A percentile compares a stretch with the other conserved stretches of the same genome.
Conservation (phyloP, 2,329 filamentous ascomycete species). For the Corynespora cassiicola region DNA sequence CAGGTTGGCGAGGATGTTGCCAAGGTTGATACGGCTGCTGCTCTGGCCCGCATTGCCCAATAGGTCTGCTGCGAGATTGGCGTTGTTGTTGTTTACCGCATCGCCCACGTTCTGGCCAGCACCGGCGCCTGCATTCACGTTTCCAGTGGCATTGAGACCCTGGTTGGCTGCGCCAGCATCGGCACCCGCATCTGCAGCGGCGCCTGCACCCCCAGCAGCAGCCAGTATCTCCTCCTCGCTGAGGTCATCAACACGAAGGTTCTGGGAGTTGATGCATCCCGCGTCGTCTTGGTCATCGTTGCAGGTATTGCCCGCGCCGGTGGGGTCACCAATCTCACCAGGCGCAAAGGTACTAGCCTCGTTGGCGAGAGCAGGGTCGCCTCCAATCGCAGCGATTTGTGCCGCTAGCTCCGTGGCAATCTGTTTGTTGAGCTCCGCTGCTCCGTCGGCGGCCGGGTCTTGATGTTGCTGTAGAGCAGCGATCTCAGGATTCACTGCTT, state of each 20-base stretch:
- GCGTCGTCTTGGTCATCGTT: constrained; percentile 54
- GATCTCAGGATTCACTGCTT: constrained; percentile 70
- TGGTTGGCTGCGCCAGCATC: constrained; percentile 21
- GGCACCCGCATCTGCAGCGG: constrained; percentile 17
- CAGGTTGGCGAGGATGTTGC: too few relatives aligned
- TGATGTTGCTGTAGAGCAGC: constrained; percentile 70
- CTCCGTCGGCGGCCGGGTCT: constrained; percentile 67
- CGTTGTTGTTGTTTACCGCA: constrained; percentile 4
- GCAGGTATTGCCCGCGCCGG: constrained; percentile 61
- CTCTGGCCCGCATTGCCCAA: background rate
- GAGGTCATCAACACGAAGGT: constrained; percentile 62
- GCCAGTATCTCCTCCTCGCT: constrained; percentile 59
- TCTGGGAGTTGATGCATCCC: constrained; percentile 63
- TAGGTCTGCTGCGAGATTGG: too few relatives aligned
- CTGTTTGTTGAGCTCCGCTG: constrained; percentile 65
- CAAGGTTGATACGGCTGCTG: background rate
- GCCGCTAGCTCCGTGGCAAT: constrained; percentile 65
- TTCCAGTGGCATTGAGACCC: constrained; percentile 26
- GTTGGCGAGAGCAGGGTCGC: constrained; percentile 67
- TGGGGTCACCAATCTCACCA: constrained; percentile 60
- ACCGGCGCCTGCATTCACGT: constrained; percentile 27
- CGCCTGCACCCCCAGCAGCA: constrained; percentile 49
- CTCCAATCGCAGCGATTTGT: constrained; percentile 67
- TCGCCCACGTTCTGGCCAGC: constrained; percentile 11
- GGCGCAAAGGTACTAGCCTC: constrained; percentile 69